A percentile compares a stretch with the other conserved stretches of the same genome.
Conservation (phyloP, 2,329 filamentous ascomycete genomes). For the Aspergillus hiratsukae region DNA sequence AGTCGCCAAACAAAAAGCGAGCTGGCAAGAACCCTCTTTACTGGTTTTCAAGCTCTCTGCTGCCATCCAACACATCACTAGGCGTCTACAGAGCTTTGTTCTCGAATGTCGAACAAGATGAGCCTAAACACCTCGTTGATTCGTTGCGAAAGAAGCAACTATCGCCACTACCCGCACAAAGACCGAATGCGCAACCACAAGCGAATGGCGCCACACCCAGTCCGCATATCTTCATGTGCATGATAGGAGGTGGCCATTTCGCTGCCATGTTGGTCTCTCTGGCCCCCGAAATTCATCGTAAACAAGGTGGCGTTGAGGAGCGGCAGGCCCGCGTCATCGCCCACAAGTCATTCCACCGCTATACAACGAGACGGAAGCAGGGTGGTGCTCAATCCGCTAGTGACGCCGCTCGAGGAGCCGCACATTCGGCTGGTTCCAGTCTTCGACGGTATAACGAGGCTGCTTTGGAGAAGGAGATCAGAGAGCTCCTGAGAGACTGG, state of each 20-base stretch:
- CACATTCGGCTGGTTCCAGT: slow-evolving; percentile 87
- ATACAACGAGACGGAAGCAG: slow-evolving; percentile 93
- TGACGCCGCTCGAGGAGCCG: slow-evolving; percentile 87
- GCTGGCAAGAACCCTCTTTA: slow-evolving; percentile 69
- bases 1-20: slow-evolving; percentile 46
- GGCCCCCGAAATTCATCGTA: slow-evolving; percentile 71
- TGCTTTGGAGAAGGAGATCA: slow-evolving; percentile 82
- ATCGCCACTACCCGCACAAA: slow-evolving; percentile 50
- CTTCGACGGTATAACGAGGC: slow-evolving; percentile 92
- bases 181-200: slow-evolving; percentile 32
- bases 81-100: slow-evolving; percentile 84
- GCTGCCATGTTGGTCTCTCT: slow-evolving; percentile 93
- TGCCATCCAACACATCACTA: slow-evolving; percentile 75
- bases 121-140: slow-evolving; percentile 59
- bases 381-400: slow-evolving; percentile 92
- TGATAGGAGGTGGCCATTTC: slow-evolving; percentile 98
- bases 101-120: slow-evolving; percentile 64
- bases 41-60: slow-evolving; percentile 74
- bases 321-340: slow-evolving; percentile 82
- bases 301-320: slow-evolving; percentile 66
- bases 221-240: slow-evolving; percentile 91
- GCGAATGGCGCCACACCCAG: slow-evolving; percentile 50
- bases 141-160: slow-evolving; percentile 74
- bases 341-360: slow-evolving; percentile 96
- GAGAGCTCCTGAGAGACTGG: slow-evolving; percentile 77